Base-by-base conservation (phyloP, 1,284 basidiomycete species). In the Ustilago esculenta region DNA sequence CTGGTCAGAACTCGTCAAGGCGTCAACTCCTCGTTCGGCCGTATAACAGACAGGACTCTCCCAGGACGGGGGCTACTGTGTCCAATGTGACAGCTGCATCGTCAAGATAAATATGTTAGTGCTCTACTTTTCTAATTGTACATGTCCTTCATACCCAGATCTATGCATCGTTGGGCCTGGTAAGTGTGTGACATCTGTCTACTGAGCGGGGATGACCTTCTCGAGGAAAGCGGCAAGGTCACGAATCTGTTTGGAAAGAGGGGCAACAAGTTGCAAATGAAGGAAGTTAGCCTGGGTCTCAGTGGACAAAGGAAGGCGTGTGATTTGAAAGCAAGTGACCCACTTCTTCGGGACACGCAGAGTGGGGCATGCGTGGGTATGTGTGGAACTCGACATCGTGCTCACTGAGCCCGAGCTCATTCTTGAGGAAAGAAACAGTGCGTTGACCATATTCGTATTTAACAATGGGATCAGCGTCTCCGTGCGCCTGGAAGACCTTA, bases 401-500 rank as follows among this genome's bases (percentile, higher is more conserved):
- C 34, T 68, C 60, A 20, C 39, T 53, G 29, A 79, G 43, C 10
- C 63, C 73, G 27, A 80, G 49, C 23, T 76, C 66, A 17, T 55
- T 50, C 37, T 72, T 70, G 12, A 81, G 46, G 42, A 72, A 72
- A 15, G 67, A 50, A 11, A 63, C 55, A 6, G 72, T 76, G 17
- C 67, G 42, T 21, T 60, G 44, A 7, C 79, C 80, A 30, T 70
- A 80, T 29, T 61, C 48, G 61, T 68, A 77, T 37, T 66, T 64
- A 25, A 81, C 80, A 14, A 81, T 71, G 5, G 60, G 77, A 49
- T 81, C 80, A 0, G 67, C 61, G 18, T 72, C 69, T 29, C 80
- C 80, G 52, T 81, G 80, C 0, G 66, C 80, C 46, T 75, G 71
- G 59, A 81, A 80, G 25, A 81, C 55, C 15, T 75, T 78, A 43